These are phyloP conservation scores for Saccharomycopsis hybrid DNA, from an alignment of 1,139 yeast species.

Conservation along the genomic window DNA sequence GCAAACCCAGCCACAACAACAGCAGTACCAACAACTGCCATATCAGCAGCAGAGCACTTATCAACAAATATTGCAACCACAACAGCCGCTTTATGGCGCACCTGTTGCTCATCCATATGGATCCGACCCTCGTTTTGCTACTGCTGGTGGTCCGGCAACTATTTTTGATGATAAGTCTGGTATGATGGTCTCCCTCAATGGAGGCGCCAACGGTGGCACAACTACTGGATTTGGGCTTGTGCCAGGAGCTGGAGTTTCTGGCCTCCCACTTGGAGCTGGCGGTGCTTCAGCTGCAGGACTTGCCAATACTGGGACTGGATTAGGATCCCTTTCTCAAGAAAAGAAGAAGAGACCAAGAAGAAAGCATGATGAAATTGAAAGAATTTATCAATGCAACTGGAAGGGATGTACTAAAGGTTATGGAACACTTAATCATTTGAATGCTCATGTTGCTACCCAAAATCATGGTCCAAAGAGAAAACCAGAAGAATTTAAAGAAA, in stretches of 20 bases:
- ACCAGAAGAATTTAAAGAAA: constrained; percentile 59
- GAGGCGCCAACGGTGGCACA: background rate
- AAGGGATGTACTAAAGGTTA: constrained; percentile 63
- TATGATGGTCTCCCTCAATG: constrained; percentile 3
- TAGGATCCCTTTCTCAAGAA: constrained; percentile 5
- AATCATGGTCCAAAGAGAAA: constrained; percentile 64
- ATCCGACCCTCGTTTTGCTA: background rate
- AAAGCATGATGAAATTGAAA: constrained; percentile 61
- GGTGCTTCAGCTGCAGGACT: background rate
- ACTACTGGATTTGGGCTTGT: background rate
- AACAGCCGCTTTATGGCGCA: background rate
- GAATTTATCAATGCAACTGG: constrained; percentile 56
- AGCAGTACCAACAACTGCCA: background rate
- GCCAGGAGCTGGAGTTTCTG: background rate
- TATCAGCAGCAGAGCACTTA: background rate
- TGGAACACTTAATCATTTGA: constrained; percentile 71
- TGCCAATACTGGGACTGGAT: background rate
- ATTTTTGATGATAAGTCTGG: constrained; percentile 4
- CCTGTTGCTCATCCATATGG: background rate
- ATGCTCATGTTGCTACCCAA: constrained; percentile 69
- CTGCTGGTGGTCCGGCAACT: background rate
- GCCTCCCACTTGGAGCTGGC: too few species aligned
- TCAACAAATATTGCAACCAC: background rate
- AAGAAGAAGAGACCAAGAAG: constrained; percentile 52
- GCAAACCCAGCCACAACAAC: background rate